A percentile compares a stretch with the other conserved stretches of the same genome.
Evolutionary conservation across 345 rosid species (phyloP).

Genomic region (Combretum micranthum): DNA sequence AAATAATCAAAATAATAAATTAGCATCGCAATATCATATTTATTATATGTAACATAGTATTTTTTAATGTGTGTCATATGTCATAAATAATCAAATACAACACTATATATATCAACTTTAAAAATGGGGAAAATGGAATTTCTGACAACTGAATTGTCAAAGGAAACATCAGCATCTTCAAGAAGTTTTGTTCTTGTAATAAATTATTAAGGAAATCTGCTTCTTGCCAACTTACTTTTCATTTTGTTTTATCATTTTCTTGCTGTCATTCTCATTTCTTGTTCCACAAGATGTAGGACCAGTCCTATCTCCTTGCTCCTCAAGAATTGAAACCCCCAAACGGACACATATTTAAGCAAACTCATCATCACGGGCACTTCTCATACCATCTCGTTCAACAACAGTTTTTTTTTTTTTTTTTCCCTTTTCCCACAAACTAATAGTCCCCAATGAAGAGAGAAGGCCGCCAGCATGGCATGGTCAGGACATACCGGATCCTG

Average conservation of each 20-base stretch:
- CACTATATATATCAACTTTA: too few relatives aligned
- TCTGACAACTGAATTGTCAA: too few relatives aligned
- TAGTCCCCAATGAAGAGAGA: constrained; percentile 46
- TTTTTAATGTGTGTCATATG: too few relatives aligned
- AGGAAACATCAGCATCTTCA: too few relatives aligned
- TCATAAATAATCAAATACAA: too few relatives aligned
- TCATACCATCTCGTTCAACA: neutral
- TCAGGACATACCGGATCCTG: constrained; percentile 40
- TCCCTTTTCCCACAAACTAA: constrained; percentile 5
- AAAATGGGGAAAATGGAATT: too few relatives aligned
- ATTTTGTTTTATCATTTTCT: neutral
- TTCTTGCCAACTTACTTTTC: too few relatives aligned
- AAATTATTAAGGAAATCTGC: too few relatives aligned
- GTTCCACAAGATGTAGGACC: constrained; percentile 16
- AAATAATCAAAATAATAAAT: too few relatives aligned
- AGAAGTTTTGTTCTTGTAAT: too few relatives aligned
- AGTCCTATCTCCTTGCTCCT: constrained; percentile 18
- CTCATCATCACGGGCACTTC: neutral
- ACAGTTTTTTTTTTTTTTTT: neutral
- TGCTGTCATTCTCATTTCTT: constrained; percentile 6
- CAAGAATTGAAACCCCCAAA: constrained; percentile 13
- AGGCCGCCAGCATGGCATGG: constrained; percentile 64
- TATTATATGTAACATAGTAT: too few relatives aligned
- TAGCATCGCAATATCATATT: too few relatives aligned
- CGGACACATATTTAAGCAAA: constrained; percentile 1